phyloP scores from a whole-genome alignment of 176 grass and related monocot genomes.

The Areca catechu region DNA sequence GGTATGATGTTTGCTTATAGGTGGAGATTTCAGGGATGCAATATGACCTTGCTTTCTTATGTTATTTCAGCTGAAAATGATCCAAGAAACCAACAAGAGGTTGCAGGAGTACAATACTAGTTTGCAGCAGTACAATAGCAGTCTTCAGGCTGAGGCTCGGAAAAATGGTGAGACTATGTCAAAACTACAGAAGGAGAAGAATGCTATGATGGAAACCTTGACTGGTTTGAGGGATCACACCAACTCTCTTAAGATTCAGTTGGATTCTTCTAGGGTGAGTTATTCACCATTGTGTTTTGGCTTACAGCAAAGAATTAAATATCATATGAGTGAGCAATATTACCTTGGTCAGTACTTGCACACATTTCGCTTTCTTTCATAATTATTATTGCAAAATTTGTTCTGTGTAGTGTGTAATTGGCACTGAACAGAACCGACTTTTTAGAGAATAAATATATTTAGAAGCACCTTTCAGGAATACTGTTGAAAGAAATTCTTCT shows the following conservation, averaged over 20 bases:
- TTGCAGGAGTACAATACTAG: slow-evolving; percentile 78
- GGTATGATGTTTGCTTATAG: slow-evolving; percentile 24
- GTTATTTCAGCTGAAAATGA: slow-evolving; percentile 61
- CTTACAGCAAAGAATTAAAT: too few relatives aligned
- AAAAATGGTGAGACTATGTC: slow-evolving; percentile 59
- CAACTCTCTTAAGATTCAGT: slow-evolving; percentile 56
- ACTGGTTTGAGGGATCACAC: slow-evolving; percentile 45
- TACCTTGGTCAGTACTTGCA: too few relatives aligned
- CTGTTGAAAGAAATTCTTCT: too few relatives aligned
- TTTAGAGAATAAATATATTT: too few relatives aligned
- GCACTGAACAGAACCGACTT: too few relatives aligned
- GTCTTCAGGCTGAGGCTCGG: slow-evolving; percentile 66
- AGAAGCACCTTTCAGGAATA: too few relatives aligned
- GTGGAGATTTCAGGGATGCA: too few relatives aligned
- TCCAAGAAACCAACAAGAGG: slow-evolving; percentile 67
- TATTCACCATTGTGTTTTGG: not conserved
- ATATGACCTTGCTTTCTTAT: not conserved
- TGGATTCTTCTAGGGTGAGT: slow-evolving; percentile 63
- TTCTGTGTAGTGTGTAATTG: too few relatives aligned
- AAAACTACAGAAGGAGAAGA: slow-evolving; percentile 81
- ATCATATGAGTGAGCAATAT: too few relatives aligned
- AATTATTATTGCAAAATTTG: too few relatives aligned
- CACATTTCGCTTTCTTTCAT: too few relatives aligned
- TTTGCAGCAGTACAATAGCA: slow-evolving; percentile 90
- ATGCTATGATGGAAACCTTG: slow-evolving; percentile 61